Percentiles rank a stretch among this genome's conserved stretches.
phyloP scores from a whole-genome alignment of 257 asterid species.

The Ballota nigra region DNA sequence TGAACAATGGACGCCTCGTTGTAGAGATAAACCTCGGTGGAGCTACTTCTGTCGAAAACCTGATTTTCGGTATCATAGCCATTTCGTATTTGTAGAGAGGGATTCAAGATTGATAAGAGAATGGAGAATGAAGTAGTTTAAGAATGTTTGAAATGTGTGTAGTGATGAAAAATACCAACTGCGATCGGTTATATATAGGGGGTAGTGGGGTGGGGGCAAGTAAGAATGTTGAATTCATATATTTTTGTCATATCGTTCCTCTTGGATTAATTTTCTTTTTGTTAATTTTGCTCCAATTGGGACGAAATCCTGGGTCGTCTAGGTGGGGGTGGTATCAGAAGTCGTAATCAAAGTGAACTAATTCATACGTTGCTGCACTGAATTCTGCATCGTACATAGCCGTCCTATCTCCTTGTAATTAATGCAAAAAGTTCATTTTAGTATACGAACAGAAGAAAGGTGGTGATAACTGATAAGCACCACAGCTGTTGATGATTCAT shows the following conservation, averaged over 20 bases:
- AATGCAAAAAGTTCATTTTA: slow-evolving; percentile 23
- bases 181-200: slow-evolving; percentile 25
- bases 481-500: background rate
- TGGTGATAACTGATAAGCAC: too few relatives aligned
- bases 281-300: too few relatives aligned
- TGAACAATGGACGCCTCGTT: slow-evolving; percentile 39
- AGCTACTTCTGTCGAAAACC: slow-evolving; percentile 55
- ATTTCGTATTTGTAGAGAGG: slow-evolving; percentile 15
- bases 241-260: too few relatives aligned
- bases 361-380: slow-evolving; percentile 27
- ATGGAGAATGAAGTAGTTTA: background rate
- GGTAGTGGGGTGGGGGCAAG: too few relatives aligned
- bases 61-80: slow-evolving; percentile 38
- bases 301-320: too few relatives aligned
- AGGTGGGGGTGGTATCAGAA: background rate
- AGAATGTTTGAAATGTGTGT: background rate
- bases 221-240: too few relatives aligned
- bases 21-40: slow-evolving; percentile 45
- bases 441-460: too few relatives aligned
- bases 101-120: background rate
- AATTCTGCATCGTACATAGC: slow-evolving; percentile 21
- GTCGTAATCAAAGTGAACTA: slow-evolving; percentile 31
- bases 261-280: too few relatives aligned
- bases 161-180: slow-evolving; percentile 14
- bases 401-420: slow-evolving; percentile 27